phyloP scores from a whole-genome alignment of 148 eudicot genomes.

The Tetragonia tetragonoides region DNA sequence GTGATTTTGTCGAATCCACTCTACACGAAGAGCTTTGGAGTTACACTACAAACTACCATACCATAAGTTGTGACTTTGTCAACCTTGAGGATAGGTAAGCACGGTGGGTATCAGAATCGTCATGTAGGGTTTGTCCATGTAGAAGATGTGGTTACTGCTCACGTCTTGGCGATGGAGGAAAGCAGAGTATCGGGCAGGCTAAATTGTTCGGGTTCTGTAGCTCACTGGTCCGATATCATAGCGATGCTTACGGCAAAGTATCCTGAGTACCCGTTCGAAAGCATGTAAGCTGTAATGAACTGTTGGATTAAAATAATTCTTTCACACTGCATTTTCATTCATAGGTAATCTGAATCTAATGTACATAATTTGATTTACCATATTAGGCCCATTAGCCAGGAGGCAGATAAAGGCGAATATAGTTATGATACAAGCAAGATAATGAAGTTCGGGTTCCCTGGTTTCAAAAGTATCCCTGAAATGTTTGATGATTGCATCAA shows the following conservation, averaged over 20 bases:
- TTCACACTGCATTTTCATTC: neutral
- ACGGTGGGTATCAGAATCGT: slow-evolving; percentile 50
- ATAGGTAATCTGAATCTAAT: neutral
- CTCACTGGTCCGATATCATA: slow-evolving; percentile 66
- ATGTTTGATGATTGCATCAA: slow-evolving; percentile 81
- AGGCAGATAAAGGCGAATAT: slow-evolving; percentile 46
- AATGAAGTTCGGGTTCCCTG: slow-evolving; percentile 55
- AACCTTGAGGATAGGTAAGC: slow-evolving; percentile 29
- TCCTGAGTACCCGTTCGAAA: slow-evolving; percentile 60
- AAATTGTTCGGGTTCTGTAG: slow-evolving; percentile 57
- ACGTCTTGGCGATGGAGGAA: slow-evolving; percentile 71
- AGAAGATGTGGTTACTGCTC: slow-evolving; percentile 57
- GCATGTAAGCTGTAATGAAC: slow-evolving; percentile 34
- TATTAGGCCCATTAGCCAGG: slow-evolving; percentile 37
- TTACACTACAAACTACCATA: neutral
- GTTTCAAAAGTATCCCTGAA: slow-evolving; percentile 45
- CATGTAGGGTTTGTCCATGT: slow-evolving; percentile 61
- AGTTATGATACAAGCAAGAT: slow-evolving; percentile 60
- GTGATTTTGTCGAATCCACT: neutral
- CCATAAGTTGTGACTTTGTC: neutral
- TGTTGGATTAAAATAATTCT: neutral
- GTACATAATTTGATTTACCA: neutral
- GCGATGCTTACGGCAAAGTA: slow-evolving; percentile 54
- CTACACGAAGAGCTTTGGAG: too few relatives aligned
- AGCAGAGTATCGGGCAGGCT: slow-evolving; percentile 58